These are phyloP conservation scores for Vitis hybrid DNA, from an alignment of 177 flowering plant genomes.

Conservation along the genomic window DNA sequence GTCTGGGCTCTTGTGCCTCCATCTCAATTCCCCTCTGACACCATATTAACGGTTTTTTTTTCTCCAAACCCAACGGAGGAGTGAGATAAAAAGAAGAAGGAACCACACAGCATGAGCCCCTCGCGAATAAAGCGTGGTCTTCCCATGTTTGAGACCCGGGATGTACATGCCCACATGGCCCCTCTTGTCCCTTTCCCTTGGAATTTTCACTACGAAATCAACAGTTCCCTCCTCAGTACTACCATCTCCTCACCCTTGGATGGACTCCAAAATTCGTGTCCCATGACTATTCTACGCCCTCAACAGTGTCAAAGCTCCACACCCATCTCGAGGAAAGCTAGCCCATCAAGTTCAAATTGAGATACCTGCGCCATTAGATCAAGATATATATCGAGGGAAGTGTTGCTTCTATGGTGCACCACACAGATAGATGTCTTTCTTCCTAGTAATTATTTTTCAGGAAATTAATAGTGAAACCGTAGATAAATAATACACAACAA, in stretches of 20 bases:
- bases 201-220: slow-evolving; percentile 17
- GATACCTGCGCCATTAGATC: no score
- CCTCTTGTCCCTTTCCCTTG: slow-evolving; percentile 39
- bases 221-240: neutral
- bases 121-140: slow-evolving; percentile 27
- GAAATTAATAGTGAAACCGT: no score
- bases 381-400: no score
- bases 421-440: no score
- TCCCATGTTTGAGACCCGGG: slow-evolving; percentile 2
- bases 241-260: neutral
- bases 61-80: slow-evolving; percentile 9
- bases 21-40: slow-evolving; percentile 14
- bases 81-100: neutral
- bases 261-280: neutral
- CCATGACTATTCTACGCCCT: neutral
- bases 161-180: slow-evolving; percentile 33
- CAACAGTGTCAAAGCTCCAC: neutral
- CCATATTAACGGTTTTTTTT: slow-evolving; percentile 28
- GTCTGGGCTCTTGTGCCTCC: slow-evolving; percentile 8
- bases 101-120: slow-evolving; percentile 8
- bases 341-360: no score
- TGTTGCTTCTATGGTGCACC: no score
- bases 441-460: no score
- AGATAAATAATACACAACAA: neutral
- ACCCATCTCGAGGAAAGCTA: no score